Evolutionary conservation across 139 green algal genomes (phyloP).

Genomic region (Micractinium sp.): DNA sequence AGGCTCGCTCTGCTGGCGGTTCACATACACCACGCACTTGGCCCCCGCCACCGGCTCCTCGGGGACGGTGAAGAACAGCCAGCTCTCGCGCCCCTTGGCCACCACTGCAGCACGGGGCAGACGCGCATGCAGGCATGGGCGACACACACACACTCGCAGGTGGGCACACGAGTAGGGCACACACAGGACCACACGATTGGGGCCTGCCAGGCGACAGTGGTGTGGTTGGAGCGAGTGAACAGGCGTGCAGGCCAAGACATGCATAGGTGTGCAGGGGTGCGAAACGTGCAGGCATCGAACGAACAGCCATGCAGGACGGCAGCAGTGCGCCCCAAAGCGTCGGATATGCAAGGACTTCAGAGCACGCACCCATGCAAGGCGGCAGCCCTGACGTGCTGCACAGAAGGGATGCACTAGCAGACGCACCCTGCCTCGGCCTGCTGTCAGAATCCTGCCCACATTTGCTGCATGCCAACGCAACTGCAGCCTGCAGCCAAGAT

Average conservation of each 20-base stretch:
- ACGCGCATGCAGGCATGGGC: too few relatives aligned
- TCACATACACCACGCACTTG: conserved; percentile 69
- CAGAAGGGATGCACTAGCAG: too few relatives aligned
- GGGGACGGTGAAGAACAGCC: conserved; percentile 79
- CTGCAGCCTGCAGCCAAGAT: too few relatives aligned
- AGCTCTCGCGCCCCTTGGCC: conserved; percentile 44
- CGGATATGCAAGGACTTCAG: too few relatives aligned
- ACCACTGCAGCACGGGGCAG: neutral
- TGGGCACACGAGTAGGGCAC: too few relatives aligned
- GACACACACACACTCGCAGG: too few relatives aligned
- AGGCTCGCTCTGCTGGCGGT: conserved; percentile 65
- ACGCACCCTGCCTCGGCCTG: too few relatives aligned
- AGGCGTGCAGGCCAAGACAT: neutral
- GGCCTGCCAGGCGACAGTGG: neutral
- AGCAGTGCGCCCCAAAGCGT: too few relatives aligned
- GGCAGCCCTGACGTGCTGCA: neutral
- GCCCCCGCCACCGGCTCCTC: conserved; percentile 73
- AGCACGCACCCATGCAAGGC: neutral
- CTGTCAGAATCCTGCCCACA: neutral
- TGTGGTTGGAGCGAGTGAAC: neutral
- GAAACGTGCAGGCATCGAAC: too few relatives aligned
- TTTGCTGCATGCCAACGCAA: neutral
- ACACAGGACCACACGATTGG: neutral
- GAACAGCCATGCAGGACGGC: too few relatives aligned
- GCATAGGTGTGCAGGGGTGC: neutral